Evolutionary conservation across 148 eudicot genomes (phyloP).

Genomic region (Arbutus unedo): DNA sequence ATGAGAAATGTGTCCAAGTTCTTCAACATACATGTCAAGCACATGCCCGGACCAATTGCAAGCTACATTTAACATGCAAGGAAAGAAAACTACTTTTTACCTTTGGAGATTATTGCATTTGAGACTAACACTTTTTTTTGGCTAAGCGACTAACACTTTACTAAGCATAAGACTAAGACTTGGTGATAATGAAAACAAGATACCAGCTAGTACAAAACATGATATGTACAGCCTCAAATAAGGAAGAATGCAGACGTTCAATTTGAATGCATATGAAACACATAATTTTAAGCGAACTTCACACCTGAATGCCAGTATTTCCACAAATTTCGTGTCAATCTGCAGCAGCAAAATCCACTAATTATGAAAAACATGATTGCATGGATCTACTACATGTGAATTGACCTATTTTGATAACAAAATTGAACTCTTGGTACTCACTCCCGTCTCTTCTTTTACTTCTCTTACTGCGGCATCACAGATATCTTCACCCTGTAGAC

Average conservation of each 20-base stretch:
- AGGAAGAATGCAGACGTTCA: constrained; percentile 4
- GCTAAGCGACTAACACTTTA: not conserved
- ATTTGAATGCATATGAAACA: not conserved
- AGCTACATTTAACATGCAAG: not conserved
- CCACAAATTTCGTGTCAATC: constrained; percentile 59
- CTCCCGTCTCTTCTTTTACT: constrained; percentile 83
- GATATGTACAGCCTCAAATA: not conserved
- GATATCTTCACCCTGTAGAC: constrained; percentile 65
- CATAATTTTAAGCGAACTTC: not conserved
- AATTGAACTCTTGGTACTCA: constrained; percentile 25
- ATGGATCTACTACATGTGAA: not conserved
- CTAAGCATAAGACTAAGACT: not conserved
- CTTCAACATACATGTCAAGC: not conserved
- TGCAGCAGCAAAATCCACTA: constrained; percentile 27
- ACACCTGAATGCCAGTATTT: constrained; percentile 73
- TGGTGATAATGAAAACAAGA: not conserved
- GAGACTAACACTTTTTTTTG: not conserved
- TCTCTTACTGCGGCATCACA: constrained; percentile 61
- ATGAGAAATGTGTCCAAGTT: not conserved
- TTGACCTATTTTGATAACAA: not conserved
- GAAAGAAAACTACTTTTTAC: not conserved
- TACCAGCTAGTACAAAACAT: not conserved
- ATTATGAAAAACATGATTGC: not conserved
- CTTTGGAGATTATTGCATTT: not conserved
- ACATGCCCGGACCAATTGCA: not conserved